phyloP scores from a whole-genome alignment of 768 basidiomycete genomes.

The Leccinum subgranulosum region DNA sequence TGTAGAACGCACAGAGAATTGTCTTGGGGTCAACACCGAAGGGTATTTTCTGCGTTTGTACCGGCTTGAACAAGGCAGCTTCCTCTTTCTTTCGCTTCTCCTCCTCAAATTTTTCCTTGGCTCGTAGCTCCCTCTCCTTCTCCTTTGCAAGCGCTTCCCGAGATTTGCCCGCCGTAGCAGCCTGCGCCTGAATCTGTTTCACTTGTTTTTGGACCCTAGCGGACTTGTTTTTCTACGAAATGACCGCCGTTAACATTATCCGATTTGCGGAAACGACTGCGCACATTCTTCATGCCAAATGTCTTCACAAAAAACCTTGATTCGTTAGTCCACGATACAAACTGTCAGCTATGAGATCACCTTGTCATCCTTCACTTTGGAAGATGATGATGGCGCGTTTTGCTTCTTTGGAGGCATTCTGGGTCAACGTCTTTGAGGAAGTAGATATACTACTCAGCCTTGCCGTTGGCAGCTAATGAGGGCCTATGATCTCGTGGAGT shows the following conservation, averaged over 20 bases:
- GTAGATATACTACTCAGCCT: neutral
- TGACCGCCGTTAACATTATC: constrained; percentile 9
- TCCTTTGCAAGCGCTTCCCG: constrained; percentile 79
- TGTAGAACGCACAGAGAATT: constrained; percentile 87
- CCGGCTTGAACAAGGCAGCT: constrained; percentile 76
- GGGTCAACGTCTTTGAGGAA: neutral
- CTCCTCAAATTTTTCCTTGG: constrained; percentile 73
- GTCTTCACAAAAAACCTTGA: constrained; percentile 49
- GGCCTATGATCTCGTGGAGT: neutral
- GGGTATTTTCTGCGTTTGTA: constrained; percentile 81
- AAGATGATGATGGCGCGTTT: constrained; percentile 48
- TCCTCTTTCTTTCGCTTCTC: constrained; percentile 86
- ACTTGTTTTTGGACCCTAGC: constrained; percentile 88
- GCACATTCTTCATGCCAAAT: constrained; percentile 85
- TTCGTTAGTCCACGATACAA: constrained; percentile 23
- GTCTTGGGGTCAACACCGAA: constrained; percentile 98
- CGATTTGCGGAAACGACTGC: constrained; percentile 26
- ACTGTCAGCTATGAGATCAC: constrained; percentile 36
- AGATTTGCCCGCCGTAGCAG: constrained; percentile 73
- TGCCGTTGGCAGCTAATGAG: neutral
- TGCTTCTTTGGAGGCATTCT: constrained; percentile 83
- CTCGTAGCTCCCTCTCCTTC: constrained; percentile 74
- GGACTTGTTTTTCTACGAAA: constrained; percentile 85
- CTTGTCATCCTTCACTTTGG: constrained; percentile 82
- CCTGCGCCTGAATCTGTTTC: constrained; percentile 75